Percentiles rank a stretch among this genome's conserved stretches.
Evolutionary conservation across 2,329 filamentous ascomycete genomes (phyloP).

Genomic region (Xylariaceae sp.): DNA sequence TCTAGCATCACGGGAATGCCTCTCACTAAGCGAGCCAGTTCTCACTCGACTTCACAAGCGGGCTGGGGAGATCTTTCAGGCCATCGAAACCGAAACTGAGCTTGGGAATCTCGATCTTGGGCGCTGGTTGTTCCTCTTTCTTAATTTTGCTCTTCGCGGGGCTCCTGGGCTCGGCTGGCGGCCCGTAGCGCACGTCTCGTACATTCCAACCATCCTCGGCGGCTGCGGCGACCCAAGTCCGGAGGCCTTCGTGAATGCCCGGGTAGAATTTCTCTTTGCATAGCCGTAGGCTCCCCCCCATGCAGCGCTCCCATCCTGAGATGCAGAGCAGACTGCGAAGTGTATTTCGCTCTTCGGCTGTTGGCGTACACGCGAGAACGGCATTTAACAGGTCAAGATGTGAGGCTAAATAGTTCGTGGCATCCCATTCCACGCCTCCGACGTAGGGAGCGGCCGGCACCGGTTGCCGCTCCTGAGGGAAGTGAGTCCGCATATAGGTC

Average conservation of each 20-base stretch:
- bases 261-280: constrained; percentile 99
- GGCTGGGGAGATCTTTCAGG: constrained; percentile 17
- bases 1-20: constrained; percentile 18
- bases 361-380: constrained; percentile 75
- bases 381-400: constrained; percentile 93
- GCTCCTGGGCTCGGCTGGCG: constrained; percentile 40
- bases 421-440: constrained; percentile 97
- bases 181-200: constrained; percentile 72
- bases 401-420: constrained; percentile 90
- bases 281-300: constrained; percentile 77
- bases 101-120: constrained; percentile 58
- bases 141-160: constrained; percentile 44
- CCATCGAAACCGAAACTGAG: constrained; percentile 46
- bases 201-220: constrained; percentile 85
- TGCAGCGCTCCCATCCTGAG: constrained; percentile 86
- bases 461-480: constrained; percentile 80
- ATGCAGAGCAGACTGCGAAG: constrained; percentile 74
- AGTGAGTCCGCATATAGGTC: constrained; percentile 65
- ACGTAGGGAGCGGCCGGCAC: constrained; percentile 94
- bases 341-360: constrained; percentile 64
- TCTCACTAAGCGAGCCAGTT: constrained; percentile 34
- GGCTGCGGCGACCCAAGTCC: constrained; percentile 86
- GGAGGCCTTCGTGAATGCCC: constrained; percentile 80
- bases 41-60: constrained; percentile 22
- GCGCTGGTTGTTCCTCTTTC: constrained; percentile 50